These are phyloP conservation scores for Wallacemonas collosoma DNA, from an alignment of 208 protist species.

Conservation along the genomic window DNA sequence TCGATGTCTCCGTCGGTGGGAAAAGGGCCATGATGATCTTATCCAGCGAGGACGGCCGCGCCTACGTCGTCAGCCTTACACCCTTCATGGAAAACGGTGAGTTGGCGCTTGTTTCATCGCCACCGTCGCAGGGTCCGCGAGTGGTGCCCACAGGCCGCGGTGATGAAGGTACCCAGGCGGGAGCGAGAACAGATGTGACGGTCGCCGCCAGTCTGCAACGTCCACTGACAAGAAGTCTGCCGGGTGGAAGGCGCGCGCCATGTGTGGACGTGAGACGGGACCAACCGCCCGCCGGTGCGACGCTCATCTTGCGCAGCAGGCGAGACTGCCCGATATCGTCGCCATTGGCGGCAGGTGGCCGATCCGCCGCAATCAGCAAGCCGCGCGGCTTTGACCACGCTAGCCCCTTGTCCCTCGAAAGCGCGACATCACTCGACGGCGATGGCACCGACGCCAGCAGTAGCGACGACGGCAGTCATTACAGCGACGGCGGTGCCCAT, in stretches of 20 bases:
- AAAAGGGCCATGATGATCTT: constrained; percentile 43
- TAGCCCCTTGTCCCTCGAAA: constrained; percentile 1
- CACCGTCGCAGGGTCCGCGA: no score
- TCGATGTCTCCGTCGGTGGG: constrained; percentile 64
- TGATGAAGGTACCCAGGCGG: no score
- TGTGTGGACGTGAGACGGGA: not conserved
- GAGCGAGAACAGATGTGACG: no score
- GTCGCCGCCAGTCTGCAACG: no score
- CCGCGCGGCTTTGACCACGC: not conserved
- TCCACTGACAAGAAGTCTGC: no score
- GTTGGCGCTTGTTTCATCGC: not conserved
- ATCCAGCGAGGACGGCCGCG: constrained; percentile 71
- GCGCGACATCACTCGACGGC: not conserved
- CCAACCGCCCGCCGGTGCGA: not conserved
- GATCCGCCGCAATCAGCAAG: no score
- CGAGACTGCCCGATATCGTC: not conserved
- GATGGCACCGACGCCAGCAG: constrained; percentile 9
- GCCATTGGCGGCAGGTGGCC: not conserved
- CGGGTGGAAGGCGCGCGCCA: not conserved
- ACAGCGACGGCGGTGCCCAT: not conserved
- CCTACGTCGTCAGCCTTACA: constrained; percentile 46
- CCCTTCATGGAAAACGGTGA: constrained; percentile 18
- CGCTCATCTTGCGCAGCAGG: constrained; percentile 11
- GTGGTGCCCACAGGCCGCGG: no score
- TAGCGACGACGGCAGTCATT: not conserved